These are phyloP conservation scores for Prunella vulgaris DNA, from an alignment of 257 asterid genomes.

Conservation along the genomic window DNA sequence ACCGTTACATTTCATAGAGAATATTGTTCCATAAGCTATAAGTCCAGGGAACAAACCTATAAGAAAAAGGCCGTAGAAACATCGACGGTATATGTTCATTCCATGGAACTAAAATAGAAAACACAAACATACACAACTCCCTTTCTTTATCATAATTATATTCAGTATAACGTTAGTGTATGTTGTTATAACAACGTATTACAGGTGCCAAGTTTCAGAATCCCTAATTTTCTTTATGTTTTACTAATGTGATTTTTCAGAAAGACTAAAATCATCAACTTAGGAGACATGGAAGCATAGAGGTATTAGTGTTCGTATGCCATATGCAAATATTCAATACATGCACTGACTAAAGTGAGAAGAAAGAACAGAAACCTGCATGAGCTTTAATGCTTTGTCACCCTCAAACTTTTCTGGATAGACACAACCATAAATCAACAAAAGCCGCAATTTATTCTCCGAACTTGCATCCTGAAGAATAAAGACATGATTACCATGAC, in stretches of 20 bases:
- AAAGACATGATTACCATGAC: constrained; percentile 15
- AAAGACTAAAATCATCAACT: neutral
- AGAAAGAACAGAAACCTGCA: constrained; percentile 70
- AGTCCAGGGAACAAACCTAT: neutral
- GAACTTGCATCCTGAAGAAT: constrained; percentile 43
- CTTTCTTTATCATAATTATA: neutral
- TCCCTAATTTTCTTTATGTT: neutral
- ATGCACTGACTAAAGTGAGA: neutral
- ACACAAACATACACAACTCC: neutral
- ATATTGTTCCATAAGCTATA: neutral
- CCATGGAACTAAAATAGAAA: neutral
- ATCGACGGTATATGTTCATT: neutral
- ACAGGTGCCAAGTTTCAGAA: neutral
- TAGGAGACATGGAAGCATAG: neutral
- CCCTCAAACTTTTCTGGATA: constrained; percentile 96
- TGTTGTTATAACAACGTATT: neutral
- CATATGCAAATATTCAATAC: neutral
- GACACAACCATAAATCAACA: constrained; percentile 83
- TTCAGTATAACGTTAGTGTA: neutral
- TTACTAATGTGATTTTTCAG: neutral
- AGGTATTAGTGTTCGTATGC: neutral
- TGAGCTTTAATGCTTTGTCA: constrained; percentile 78
- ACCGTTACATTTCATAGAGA: neutral
- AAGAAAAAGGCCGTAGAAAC: neutral
- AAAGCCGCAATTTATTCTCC: constrained; percentile 78